Percentiles rank a stretch among this genome's conserved stretches.
These are phyloP conservation scores for Macadamia tetraphylla DNA, from an alignment of 164 flowering plant species.

Conservation along the genomic window DNA sequence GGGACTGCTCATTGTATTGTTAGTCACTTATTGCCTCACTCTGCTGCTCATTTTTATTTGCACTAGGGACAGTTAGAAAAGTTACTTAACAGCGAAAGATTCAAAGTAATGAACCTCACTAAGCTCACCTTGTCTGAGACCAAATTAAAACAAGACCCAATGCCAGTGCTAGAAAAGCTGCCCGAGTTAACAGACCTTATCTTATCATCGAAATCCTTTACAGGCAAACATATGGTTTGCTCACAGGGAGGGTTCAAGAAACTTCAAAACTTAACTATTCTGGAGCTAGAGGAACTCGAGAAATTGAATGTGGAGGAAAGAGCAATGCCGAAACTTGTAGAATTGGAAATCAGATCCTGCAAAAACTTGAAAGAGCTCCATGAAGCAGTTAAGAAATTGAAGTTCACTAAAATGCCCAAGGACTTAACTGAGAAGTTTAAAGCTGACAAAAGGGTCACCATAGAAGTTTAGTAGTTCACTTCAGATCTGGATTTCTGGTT, in stretches of 20 bases:
- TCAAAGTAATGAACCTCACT: slow-evolving; percentile 3
- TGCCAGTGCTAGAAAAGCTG: slow-evolving; percentile 12
- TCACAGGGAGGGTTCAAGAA: neutral
- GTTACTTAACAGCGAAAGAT: neutral
- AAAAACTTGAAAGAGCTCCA: neutral
- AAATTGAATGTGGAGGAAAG: slow-evolving; percentile 6
- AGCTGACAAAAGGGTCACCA: neutral
- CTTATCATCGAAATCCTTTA: slow-evolving; percentile 2
- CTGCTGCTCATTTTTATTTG: neutral
- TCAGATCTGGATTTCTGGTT: neutral
- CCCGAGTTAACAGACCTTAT: slow-evolving; percentile 9
- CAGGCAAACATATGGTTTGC: slow-evolving; percentile 14
- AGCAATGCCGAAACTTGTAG: slow-evolving; percentile 9
- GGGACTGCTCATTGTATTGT: neutral
- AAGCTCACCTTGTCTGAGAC: slow-evolving; percentile 8
- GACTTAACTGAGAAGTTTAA: neutral
- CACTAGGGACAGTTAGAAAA: neutral
- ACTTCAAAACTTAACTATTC: slow-evolving; percentile 11
- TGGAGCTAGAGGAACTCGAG: slow-evolving; percentile 8
- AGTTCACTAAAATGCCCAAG: slow-evolving; percentile 10
- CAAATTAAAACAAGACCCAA: slow-evolving; percentile 11
- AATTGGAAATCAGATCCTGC: slow-evolving; percentile 15
- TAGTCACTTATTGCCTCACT: too few relatives aligned
- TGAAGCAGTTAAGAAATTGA: neutral
- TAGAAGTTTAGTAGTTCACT: neutral